Conservation (phyloP, 23 red algal species). For the Gracilariopsis chorda region DNA sequence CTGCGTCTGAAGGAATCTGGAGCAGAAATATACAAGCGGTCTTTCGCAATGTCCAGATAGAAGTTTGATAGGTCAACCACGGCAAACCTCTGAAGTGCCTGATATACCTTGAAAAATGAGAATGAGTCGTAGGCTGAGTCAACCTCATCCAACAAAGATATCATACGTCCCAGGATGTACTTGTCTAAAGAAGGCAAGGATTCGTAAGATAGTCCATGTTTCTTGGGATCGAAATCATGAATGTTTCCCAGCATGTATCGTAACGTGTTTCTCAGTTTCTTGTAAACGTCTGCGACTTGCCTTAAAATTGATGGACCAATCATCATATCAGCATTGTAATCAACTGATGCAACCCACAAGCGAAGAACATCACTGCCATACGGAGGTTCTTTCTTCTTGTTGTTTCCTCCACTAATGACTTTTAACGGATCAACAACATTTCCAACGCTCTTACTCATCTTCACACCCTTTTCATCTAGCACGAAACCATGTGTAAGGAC, state of each 20-base stretch:
- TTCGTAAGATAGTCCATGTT: conserved; percentile 6
- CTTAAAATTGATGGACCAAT: conserved; percentile 86
- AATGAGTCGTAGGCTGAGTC: conserved; percentile 64
- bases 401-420: conserved; percentile 86
- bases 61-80: conserved; percentile 90
- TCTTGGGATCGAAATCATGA: conserved; percentile 58
- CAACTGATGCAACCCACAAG: conserved; percentile 91
- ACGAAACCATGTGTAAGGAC: conserved; percentile 99
- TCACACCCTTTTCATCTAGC: conserved; percentile 93
- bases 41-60: conserved; percentile 95
- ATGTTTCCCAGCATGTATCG: conserved; percentile 93
- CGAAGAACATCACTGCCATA: conserved; percentile 92
- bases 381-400: conserved; percentile 88
- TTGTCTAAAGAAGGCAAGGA: conserved; percentile 73
- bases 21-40: conserved; percentile 78
- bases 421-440: conserved; percentile 96
- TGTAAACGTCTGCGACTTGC: conserved; percentile 88
- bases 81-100: conserved; percentile 67
- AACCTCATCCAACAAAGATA: conserved; percentile 36
- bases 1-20: conserved; percentile 59
- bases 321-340: conserved; percentile 91
- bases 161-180: conserved; percentile 62
- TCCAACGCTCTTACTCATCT: conserved; percentile 97
- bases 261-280: conserved; percentile 94
- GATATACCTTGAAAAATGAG: conserved; percentile 75